Base-by-base conservation (phyloP, 805 yeast genomes). In the Dipodascopsis uninucleata region DNA sequence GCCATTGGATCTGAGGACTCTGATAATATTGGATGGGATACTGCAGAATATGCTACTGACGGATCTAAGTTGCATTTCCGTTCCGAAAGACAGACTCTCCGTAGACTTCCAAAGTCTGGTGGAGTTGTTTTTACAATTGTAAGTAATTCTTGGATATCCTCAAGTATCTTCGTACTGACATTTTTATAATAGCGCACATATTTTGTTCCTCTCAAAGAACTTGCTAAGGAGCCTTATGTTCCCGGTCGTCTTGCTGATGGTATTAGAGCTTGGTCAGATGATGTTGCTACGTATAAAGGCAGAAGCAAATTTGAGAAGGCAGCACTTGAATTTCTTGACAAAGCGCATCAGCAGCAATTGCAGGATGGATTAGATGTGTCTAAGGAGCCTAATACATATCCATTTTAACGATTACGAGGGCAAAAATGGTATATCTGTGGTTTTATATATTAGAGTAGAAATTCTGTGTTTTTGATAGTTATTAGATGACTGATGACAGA, bases 271-370 rank as follows among this genome's bases (percentile, higher is more conserved):
- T 81, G 86, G 86, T 64, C 68, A 8, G 72, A 66, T 1, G 82
- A 77, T 54, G 85, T 81, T 34, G 71, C 69, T 49, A 78, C 71
- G 34, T 81, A 81, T 61, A 72, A 78, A 58, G 86, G 86, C 76
- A 45, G 41, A 22, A 29, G 40, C n/a, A 53, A 41, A 29, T 53
- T 47, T 33, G 43, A 38, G n/a, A 45, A 41, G n/a, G 26, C 48
- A 10, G 43, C 45, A 1, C 39, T 56, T 25, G 41, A 49, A 10
- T 56, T 20, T 28, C 31, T 56, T 23, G 54, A 53, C 29, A 47
- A 41, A 25, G 48, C 44, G 39, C 58, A 53, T 23, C 28, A 37
- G 42, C 35, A 50, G 26, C 59, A 52, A 36, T 10, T 50, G 10
- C 48, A 35, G 9, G 33, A 32, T 5, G 55, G 53, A 10, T 35